phyloP scores from a whole-genome alignment of 495 filamentous ascomycete species.

The Aspergillus nanangensis region DNA sequence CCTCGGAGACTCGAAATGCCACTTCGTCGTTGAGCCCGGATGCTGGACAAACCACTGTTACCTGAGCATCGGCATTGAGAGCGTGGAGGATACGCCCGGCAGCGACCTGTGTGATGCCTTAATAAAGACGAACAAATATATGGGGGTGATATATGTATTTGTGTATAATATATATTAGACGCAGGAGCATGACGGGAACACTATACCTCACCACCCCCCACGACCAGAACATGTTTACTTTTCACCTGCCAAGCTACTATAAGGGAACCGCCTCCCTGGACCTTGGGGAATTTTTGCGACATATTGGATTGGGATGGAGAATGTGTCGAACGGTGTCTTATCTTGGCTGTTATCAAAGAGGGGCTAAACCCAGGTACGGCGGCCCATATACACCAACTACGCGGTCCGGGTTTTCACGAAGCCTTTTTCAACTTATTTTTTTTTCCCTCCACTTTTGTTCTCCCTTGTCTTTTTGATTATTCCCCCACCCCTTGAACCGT shows the following conservation, averaged over 20 bases:
- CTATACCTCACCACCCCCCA: slow-evolving; percentile 88
- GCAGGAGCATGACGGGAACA: background rate
- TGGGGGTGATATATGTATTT: slow-evolving; percentile 10
- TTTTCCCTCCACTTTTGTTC: slow-evolving; percentile 7
- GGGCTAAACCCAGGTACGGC: background rate
- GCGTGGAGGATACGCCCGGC: slow-evolving; percentile 88
- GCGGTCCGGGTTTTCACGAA: too few relatives aligned
- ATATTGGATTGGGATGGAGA: slow-evolving; percentile 31
- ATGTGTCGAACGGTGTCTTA: background rate
- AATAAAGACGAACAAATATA: slow-evolving; percentile 6
- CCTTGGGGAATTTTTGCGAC: slow-evolving; percentile 63
- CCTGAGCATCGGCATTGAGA: slow-evolving; percentile 89
- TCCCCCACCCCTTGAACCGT: slow-evolving; percentile 1
- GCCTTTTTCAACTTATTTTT: slow-evolving; percentile 4
- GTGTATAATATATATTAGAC: background rate
- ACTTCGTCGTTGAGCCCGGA: slow-evolving; percentile 84
- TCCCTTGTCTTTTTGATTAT: slow-evolving; percentile 4
- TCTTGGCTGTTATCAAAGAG: slow-evolving; percentile 1
- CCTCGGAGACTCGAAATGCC: slow-evolving; percentile 65
- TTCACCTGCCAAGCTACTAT: slow-evolving; percentile 93
- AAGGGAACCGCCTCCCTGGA: slow-evolving; percentile 86
- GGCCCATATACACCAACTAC: background rate
- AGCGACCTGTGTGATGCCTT: slow-evolving; percentile 62
- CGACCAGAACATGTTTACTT: slow-evolving; percentile 75
- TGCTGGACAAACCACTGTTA: slow-evolving; percentile 79